phyloP scores from a whole-genome alignment of 805 yeast genomes.

The Phaffomyces thermotolerans region DNA sequence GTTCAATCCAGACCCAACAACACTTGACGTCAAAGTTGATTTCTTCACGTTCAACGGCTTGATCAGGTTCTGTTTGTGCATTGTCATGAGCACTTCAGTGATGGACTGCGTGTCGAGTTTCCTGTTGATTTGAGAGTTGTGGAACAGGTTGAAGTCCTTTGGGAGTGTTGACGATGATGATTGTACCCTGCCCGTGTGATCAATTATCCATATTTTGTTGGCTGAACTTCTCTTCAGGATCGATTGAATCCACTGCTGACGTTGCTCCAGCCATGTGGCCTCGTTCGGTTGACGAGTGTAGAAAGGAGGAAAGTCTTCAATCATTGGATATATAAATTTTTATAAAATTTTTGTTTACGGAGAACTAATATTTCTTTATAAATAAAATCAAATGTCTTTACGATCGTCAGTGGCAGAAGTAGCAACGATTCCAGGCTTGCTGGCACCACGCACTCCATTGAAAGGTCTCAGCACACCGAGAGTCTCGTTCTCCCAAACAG shows the following conservation, averaged over 20 bases:
- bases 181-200: slow-evolving; percentile 27
- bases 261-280: slow-evolving; percentile 69
- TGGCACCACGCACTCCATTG: not conserved
- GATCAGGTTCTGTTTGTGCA: slow-evolving; percentile 49
- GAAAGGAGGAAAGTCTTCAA: slow-evolving; percentile 72
- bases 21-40: not conserved
- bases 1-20: not conserved
- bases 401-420: not conserved
- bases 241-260: slow-evolving; percentile 68
- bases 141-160: slow-evolving; percentile 31
- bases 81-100: slow-evolving; percentile 45
- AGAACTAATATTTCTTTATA: too few species aligned
- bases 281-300: slow-evolving; percentile 85
- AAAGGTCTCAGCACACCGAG: too few species aligned
- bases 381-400: not conserved
- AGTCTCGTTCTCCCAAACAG: slow-evolving; percentile 17
- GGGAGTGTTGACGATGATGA: not conserved
- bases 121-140: slow-evolving; percentile 45
- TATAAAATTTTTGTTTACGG: not conserved
- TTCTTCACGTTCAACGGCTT: not conserved
- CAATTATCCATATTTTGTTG: slow-evolving; percentile 48
- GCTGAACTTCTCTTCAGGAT: slow-evolving; percentile 54
- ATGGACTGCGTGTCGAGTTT: slow-evolving; percentile 47
- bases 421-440: not conserved
- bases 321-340: not conserved